A percentile compares a stretch with the other conserved stretches of the same genome.
phyloP scores from a whole-genome alignment of 805 yeast species.

The Candida railenensis region DNA sequence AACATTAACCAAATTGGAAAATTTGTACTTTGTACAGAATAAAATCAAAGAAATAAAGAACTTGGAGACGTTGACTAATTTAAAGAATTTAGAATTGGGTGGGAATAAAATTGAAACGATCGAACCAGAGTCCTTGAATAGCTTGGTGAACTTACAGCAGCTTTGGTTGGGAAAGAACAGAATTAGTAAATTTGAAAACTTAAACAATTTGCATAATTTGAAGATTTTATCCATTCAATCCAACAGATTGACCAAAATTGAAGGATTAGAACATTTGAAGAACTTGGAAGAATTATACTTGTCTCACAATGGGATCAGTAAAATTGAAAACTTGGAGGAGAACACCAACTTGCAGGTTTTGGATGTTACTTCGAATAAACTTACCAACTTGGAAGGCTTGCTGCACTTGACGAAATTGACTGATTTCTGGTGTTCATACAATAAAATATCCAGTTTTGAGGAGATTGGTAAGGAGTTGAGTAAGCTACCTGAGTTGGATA shows the following conservation, averaged over 20 bases:
- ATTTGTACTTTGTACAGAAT: constrained; percentile 86
- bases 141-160: constrained; percentile 59
- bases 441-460: constrained; percentile 64
- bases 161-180: constrained; percentile 93
- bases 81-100: constrained; percentile 82
- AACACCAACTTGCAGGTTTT: constrained; percentile 65
- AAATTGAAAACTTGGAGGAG: constrained; percentile 75
- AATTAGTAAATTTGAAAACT: constrained; percentile 62
- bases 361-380: constrained; percentile 78
- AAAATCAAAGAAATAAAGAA: constrained; percentile 72
- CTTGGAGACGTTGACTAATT: constrained; percentile 51
- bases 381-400: constrained; percentile 61
- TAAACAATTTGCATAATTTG: constrained; percentile 58
- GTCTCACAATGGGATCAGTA: constrained; percentile 76
- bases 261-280: constrained; percentile 71
- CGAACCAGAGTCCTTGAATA: constrained; percentile 49
- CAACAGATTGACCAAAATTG: constrained; percentile 73
- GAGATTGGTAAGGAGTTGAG: constrained; percentile 68
- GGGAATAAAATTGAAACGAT: constrained; percentile 73
- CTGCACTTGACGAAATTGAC: constrained; percentile 69
- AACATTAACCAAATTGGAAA: constrained; percentile 56
- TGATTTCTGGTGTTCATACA: constrained; percentile 92
- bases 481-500: constrained; percentile 63
- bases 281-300: constrained; percentile 84
- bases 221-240: constrained; percentile 85